phyloP scores from a whole-genome alignment of 2,329 filamentous ascomycete species.

The Aureobasidium melanogenum region DNA sequence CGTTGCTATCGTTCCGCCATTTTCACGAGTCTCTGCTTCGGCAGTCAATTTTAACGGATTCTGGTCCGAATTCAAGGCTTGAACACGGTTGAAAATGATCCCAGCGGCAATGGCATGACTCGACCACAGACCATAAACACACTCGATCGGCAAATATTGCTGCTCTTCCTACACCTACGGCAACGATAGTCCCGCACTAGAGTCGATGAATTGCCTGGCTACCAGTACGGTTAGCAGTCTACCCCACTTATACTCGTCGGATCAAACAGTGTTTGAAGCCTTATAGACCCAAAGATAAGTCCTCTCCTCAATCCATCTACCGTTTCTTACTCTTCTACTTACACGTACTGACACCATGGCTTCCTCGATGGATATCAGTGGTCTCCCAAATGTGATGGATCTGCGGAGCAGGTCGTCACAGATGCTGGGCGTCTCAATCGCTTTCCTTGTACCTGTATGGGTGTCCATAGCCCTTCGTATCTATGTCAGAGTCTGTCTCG shows the following conservation, averaged over 20 bases:
- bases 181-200: background rate
- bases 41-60: background rate
- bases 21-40: background rate
- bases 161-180: background rate
- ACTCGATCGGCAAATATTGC: background rate
- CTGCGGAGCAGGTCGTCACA: background rate
- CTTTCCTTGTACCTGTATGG: constrained; percentile 7
- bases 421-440: background rate
- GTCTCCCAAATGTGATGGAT: background rate
- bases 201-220: background rate
- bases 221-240: background rate
- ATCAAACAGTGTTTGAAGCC: background rate
- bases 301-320: background rate
- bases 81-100: background rate
- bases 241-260: background rate
- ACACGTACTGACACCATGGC: background rate
- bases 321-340: background rate
- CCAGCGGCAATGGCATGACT: background rate
- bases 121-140: background rate
- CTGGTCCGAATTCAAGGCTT: background rate
- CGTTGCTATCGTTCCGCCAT: background rate
- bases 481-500: constrained; percentile 11
- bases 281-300: background rate
- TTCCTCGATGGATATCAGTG: background rate
- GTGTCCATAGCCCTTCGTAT: constrained; percentile 8